A percentile compares a stretch with the other conserved stretches of the same genome.
phyloP scores from a whole-genome alignment of 1,284 basidiomycete species.

The Trichosporon coremiiforme region DNA sequence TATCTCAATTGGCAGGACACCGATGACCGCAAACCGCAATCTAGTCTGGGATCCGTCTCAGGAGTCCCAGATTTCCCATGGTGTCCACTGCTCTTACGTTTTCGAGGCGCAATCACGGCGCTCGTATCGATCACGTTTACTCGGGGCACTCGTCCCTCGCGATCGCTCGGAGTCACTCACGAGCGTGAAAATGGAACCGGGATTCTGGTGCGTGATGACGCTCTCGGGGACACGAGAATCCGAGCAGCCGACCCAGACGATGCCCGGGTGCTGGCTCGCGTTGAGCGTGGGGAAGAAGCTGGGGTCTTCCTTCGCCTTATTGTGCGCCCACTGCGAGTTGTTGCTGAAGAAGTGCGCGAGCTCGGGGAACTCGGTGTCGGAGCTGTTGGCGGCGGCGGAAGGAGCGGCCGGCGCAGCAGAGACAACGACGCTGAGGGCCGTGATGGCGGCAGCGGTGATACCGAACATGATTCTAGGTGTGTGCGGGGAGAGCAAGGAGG shows the following conservation, averaged over 20 bases:
- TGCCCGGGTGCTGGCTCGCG: constrained; percentile 50
- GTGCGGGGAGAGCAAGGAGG: too few species aligned
- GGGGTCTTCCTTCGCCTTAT: constrained; percentile 38
- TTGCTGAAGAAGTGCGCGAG: constrained; percentile 39
- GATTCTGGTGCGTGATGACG: constrained; percentile 54
- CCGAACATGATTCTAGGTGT: background rate
- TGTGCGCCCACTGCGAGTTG: constrained; percentile 48
- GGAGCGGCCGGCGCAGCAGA: background rate
- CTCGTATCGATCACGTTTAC: too few species aligned
- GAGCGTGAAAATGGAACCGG: constrained; percentile 71
- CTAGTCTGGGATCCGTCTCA: too few species aligned
- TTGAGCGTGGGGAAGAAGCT: constrained; percentile 44
- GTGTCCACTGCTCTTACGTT: too few species aligned
- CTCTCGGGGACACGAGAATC: constrained; percentile 56
- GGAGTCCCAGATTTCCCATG: too few species aligned
- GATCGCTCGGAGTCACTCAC: constrained; percentile 33
- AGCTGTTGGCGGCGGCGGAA: background rate
- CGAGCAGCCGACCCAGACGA: constrained; percentile 56
- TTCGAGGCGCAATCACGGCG: too few species aligned
- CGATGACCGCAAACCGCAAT: background rate
- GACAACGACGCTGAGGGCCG: background rate
- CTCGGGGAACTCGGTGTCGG: constrained; percentile 29
- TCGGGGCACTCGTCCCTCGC: background rate
- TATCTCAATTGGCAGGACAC: too few species aligned
- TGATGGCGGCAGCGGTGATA: background rate